A percentile compares a stretch with the other conserved stretches of the same genome.
phyloP scores from a whole-genome alignment of 2,329 filamentous ascomycete genomes.

The Penicillium hordei region DNA sequence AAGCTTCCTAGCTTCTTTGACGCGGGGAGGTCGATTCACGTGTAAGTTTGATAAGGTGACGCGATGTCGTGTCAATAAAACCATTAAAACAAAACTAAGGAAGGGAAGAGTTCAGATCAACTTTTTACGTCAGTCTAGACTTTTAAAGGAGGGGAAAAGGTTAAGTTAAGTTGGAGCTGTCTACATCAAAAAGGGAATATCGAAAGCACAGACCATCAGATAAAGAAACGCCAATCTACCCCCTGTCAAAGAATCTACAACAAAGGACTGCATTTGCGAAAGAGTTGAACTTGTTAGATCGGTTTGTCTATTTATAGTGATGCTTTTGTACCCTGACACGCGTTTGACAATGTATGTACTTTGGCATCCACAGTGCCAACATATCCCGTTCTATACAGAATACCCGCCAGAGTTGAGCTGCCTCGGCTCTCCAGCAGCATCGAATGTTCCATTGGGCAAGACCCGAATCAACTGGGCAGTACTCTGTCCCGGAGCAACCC shows the following conservation, averaged over 20 bases:
- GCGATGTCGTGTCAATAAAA: neutral
- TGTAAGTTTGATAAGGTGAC: neutral
- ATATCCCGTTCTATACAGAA: slow-evolving; percentile 43
- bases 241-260: neutral
- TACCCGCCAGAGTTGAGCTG: slow-evolving; percentile 70
- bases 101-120: neutral
- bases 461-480: slow-evolving; percentile 69
- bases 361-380: neutral
- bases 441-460: slow-evolving; percentile 66
- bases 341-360: slow-evolving; percentile 1
- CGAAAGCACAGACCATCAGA: slow-evolving; percentile 3
- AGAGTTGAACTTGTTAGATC: neutral
- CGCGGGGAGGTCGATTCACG: neutral
- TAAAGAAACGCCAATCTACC: slow-evolving; percentile 1
- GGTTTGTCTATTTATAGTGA: neutral
- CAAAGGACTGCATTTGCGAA: neutral
- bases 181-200: neutral
- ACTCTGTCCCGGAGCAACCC: slow-evolving; percentile 63
- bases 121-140: neutral
- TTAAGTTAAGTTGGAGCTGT: neutral
- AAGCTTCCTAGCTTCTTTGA: neutral
- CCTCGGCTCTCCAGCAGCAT: slow-evolving; percentile 74
- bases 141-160: neutral
- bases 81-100: no score
- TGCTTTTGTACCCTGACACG: neutral